Conservation (phyloP, 331 rosid species). For the Pyrus hybrid region DNA sequence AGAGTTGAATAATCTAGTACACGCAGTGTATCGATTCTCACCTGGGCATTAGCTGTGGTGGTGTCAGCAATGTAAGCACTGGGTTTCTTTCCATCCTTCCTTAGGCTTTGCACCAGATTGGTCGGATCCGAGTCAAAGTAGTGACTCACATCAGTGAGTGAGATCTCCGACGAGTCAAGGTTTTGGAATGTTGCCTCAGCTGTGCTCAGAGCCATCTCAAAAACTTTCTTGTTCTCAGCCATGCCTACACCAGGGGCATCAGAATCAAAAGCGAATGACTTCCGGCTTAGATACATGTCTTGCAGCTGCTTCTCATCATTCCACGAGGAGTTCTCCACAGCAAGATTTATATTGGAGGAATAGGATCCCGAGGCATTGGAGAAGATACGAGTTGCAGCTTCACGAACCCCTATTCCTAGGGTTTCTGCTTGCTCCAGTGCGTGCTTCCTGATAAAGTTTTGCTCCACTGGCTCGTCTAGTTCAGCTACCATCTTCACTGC, state of each 20-base stretch:
- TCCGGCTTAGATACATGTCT: constrained; percentile 92
- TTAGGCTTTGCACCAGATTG: constrained; percentile 79
- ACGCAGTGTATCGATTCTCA: constrained; percentile 15
- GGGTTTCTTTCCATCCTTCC: constrained; percentile 96
- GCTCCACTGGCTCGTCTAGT: constrained; percentile 70
- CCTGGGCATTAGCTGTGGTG: constrained; percentile 97
- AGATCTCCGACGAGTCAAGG: constrained; percentile 91
- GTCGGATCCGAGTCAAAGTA: constrained; percentile 97
- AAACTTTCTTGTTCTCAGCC: constrained; percentile 83
- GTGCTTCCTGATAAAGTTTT: constrained; percentile 79
- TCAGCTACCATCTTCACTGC: constrained; percentile 96
- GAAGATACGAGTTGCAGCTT: constrained; percentile 89
- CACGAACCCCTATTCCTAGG: constrained; percentile 72
- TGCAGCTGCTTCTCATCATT: constrained; percentile 95
- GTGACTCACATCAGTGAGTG: constrained; percentile 95
- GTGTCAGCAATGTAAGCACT: constrained; percentile 93
- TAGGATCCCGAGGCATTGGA: constrained; percentile 95
- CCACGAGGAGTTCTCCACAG: constrained; percentile 94
- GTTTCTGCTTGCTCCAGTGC: constrained; percentile 85
- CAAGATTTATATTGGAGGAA: constrained; percentile 91
- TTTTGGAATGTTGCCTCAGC: constrained; percentile 95
- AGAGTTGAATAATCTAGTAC: not conserved
- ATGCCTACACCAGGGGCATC: constrained; percentile 94
- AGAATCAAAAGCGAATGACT: constrained; percentile 79
- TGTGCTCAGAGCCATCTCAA: constrained; percentile 96